Conservation (phyloP, 441 rosid genomes). For the Heliophila coronopifolia region DNA sequence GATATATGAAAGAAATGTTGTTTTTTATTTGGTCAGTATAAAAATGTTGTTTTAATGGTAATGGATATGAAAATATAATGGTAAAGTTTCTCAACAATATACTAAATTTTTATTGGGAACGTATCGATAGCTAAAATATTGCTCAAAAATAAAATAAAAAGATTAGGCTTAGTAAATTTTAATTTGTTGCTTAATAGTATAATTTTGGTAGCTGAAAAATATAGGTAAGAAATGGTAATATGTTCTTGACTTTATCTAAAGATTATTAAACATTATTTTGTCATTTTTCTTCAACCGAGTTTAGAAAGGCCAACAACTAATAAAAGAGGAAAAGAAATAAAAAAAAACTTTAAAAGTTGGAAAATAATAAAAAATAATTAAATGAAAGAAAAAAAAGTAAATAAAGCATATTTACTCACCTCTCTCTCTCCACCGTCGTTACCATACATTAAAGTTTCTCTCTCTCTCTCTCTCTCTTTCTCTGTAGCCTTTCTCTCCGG, state of each 20-base stretch:
- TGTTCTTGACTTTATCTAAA: not conserved
- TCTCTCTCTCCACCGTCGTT: conserved; percentile 27
- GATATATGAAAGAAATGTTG: too few relatives aligned
- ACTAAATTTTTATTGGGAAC: too few relatives aligned
- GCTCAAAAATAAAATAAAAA: too few relatives aligned
- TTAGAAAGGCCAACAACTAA: conserved; percentile 16
- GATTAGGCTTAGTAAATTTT: too few relatives aligned
- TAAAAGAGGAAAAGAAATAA: not conserved
- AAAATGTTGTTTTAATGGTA: too few relatives aligned
- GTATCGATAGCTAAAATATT: too few relatives aligned
- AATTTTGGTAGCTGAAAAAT: too few relatives aligned
- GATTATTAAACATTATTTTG: not conserved
- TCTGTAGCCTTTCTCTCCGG: conserved; percentile 3
- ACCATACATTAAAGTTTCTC: not conserved
- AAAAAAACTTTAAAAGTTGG: not conserved
- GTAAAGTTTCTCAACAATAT: too few relatives aligned
- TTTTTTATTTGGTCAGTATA: too few relatives aligned
- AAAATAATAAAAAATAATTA: not conserved
- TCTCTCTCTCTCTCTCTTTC: not conserved
- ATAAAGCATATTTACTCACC: conserved; percentile 13
- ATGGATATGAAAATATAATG: too few relatives aligned
- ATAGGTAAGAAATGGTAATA: not conserved
- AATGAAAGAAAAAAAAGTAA: not conserved
- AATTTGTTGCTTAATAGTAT: too few relatives aligned
- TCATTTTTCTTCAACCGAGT: conserved; percentile 19